Percentiles rank a stretch among this genome's conserved stretches.
Conservation (phyloP, 129 eudicot genomes). For the Tanacetum coccineum region DNA sequence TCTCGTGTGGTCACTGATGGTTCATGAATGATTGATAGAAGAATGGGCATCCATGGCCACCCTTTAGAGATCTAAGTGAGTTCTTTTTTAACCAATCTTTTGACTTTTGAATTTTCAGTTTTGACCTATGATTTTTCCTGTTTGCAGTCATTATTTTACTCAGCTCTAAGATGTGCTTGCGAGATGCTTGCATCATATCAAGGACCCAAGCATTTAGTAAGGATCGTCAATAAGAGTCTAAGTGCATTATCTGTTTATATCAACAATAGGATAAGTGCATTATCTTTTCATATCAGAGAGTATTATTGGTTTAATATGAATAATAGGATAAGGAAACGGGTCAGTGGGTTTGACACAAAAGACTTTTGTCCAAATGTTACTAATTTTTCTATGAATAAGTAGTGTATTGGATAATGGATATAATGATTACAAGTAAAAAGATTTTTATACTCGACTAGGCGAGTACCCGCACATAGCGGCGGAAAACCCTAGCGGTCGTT, state of each 20-base stretch:
- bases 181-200: slow-evolving; percentile 84
- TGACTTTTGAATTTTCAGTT: background rate
- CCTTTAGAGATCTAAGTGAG: slow-evolving; percentile 92
- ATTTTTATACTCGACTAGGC: background rate
- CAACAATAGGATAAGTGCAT: no score
- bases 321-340: background rate
- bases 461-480: no score
- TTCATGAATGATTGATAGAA: slow-evolving; percentile 95
- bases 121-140: slow-evolving; percentile 9
- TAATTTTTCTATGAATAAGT: background rate
- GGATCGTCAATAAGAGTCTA: slow-evolving; percentile 75
- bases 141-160: slow-evolving; percentile 79
- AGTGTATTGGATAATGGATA: background rate
- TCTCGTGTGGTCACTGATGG: slow-evolving; percentile 91
- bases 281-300: slow-evolving; percentile 92
- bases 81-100: slow-evolving; percentile 1
- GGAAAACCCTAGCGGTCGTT: no score
- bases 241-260: no score
- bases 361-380: background rate
- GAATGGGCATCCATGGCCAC: slow-evolving; percentile 99
- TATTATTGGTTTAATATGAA: slow-evolving; percentile 95
- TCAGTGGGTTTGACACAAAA: background rate
- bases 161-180: slow-evolving; percentile 86
- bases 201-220: slow-evolving; percentile 80
- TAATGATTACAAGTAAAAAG: background rate